Evolutionary conservation across 306 rosid genomes (phyloP).

Genomic region (Trifolium repens): DNA sequence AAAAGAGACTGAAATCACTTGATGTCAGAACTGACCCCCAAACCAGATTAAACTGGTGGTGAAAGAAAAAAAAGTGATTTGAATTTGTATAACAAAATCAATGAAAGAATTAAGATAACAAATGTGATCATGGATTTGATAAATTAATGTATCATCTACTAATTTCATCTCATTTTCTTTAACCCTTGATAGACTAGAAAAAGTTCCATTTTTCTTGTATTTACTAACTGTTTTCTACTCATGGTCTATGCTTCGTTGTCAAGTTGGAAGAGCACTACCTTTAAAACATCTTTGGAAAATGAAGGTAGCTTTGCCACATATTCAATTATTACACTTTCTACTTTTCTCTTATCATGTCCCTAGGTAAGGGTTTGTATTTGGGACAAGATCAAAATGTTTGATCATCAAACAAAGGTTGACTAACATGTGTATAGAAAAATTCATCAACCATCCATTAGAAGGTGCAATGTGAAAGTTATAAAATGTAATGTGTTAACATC

Average conservation of each 20-base stretch:
- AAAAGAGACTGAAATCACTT: no score
- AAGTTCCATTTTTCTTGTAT: background rate
- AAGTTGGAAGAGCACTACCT: constrained; percentile 39
- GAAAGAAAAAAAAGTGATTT: background rate
- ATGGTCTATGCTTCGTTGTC: constrained; percentile 41
- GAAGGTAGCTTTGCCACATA: constrained; percentile 42
- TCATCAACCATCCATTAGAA: constrained; percentile 36
- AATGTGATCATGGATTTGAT: no score
- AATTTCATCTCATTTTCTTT: background rate
- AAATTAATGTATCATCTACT: no score
- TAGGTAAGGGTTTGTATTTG: constrained; percentile 33
- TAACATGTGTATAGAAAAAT: constrained; percentile 21
- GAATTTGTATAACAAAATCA: background rate
- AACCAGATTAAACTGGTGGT: no score
- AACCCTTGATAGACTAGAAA: constrained; percentile 3
- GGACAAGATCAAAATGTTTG: constrained; percentile 38
- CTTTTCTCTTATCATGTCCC: constrained; percentile 44
- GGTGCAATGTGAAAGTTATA: constrained; percentile 20
- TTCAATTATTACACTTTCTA: constrained; percentile 38
- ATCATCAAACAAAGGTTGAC: constrained; percentile 47
- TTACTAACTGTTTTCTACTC: constrained; percentile 32
- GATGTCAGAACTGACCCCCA: no score
- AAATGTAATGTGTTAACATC: constrained; percentile 37
- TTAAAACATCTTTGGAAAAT: constrained; percentile 43
- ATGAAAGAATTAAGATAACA: background rate